A percentile compares a stretch with the other conserved stretches of the same genome.
Evolutionary conservation across 2,329 filamentous ascomycete species (phyloP).

Genomic region (Phoma sp.): DNA sequence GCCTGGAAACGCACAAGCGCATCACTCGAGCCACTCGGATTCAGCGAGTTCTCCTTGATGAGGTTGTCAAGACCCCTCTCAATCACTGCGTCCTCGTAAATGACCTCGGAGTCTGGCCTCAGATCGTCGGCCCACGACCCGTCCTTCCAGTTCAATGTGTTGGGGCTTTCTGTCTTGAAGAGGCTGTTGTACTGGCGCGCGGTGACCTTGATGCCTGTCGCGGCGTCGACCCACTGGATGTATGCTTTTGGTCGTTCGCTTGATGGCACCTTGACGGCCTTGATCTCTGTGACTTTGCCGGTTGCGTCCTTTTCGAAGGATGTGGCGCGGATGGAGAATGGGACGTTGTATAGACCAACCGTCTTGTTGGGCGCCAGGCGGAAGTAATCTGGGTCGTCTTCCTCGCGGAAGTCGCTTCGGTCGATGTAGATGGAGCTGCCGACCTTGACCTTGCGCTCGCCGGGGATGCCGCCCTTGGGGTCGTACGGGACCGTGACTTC

Average conservation of each 20-base stretch:
- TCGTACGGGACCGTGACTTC: conserved; percentile 79
- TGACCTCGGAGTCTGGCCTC: conserved; percentile 81
- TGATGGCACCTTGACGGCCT: conserved; percentile 71
- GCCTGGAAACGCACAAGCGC: conserved; percentile 84
- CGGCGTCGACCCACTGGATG: conserved; percentile 87
- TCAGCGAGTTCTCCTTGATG: conserved; percentile 61
- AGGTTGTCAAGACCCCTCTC: conserved; percentile 86
- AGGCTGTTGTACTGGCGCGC: conserved; percentile 81
- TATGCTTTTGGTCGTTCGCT: conserved; percentile 71
- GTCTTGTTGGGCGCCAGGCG: conserved; percentile 77
- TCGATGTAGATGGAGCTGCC: conserved; percentile 88
- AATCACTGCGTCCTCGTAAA: conserved; percentile 80
- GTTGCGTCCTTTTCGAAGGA: conserved; percentile 72
- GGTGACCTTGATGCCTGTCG: conserved; percentile 66
- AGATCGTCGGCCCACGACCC: conserved; percentile 86
- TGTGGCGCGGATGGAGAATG: conserved; percentile 72
- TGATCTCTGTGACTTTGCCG: conserved; percentile 71
- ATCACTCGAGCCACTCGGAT: conserved; percentile 45
- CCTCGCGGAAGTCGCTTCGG: conserved; percentile 76
- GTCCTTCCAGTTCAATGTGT: conserved; percentile 69
- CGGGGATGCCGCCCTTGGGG: conserved; percentile 71
- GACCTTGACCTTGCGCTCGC: conserved; percentile 66
- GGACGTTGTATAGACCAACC: conserved; percentile 75
- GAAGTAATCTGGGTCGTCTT: conserved; percentile 77
- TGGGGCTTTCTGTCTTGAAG: conserved; percentile 87